Percentiles rank a stretch among this genome's conserved stretches.
Conservation (phyloP, 2,329 filamentous ascomycete species). For the Aspergillus flavus region DNA sequence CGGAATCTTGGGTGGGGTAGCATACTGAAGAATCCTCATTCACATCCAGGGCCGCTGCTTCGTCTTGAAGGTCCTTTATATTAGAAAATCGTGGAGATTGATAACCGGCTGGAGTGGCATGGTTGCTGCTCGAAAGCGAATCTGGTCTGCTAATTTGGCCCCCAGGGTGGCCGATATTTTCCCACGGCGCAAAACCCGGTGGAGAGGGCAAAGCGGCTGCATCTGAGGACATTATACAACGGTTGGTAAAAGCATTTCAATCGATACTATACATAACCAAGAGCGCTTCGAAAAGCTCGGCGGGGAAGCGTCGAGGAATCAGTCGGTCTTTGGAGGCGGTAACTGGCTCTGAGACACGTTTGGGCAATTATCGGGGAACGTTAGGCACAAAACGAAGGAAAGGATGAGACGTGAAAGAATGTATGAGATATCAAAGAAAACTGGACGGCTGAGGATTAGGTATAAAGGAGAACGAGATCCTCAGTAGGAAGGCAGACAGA, state of each 20-base stretch:
- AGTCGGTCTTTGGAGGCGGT: background rate
- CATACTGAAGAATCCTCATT: conserved; percentile 37
- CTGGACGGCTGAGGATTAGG: background rate
- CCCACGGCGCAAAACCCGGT: conserved; percentile 37
- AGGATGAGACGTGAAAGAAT: background rate
- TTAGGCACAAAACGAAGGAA: background rate
- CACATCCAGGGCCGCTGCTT: conserved; percentile 37
- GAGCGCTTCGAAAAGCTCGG: conserved; percentile 7
- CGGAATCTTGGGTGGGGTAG: background rate
- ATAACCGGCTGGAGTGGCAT: conserved; percentile 17
- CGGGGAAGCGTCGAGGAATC: conserved; percentile 7
- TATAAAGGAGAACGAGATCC: background rate
- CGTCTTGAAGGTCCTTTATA: conserved; percentile 45
- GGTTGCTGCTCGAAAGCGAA: conserved; percentile 27
- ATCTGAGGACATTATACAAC: conserved; percentile 41
- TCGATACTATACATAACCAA: conserved; percentile 31
- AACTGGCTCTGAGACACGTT: background rate
- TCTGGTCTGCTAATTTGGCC: conserved; percentile 27
- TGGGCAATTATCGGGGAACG: background rate
- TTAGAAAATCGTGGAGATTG: conserved; percentile 37
- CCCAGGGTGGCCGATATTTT: conserved; percentile 28
- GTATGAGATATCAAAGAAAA: background rate
- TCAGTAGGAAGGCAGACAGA: conserved; percentile 5
- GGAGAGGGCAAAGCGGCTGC: conserved; percentile 41
- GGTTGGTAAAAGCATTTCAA: conserved; percentile 16